These are phyloP conservation scores for Cutaneotrichosporon mucoides DNA, from an alignment of 1,284 basidiomycete species.

Conservation along the genomic window DNA sequence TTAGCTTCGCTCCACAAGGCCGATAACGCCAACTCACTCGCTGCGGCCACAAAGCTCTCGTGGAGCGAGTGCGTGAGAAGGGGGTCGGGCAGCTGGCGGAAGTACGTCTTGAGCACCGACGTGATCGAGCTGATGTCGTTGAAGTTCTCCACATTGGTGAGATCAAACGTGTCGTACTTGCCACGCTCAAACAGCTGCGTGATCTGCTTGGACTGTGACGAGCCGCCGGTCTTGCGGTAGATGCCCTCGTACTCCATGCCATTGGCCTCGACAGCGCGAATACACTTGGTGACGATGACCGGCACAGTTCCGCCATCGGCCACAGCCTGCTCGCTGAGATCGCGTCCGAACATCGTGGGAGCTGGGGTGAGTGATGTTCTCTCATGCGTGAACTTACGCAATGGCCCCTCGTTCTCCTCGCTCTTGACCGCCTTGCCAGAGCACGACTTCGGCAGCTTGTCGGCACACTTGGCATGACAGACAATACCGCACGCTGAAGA, in stretches of 20 bases:
- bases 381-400: constrained; percentile 22
- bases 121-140: constrained; percentile 97
- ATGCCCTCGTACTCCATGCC: constrained; percentile 69
- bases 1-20: constrained; percentile 4
- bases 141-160: constrained; percentile 76
- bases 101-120: constrained; percentile 94
- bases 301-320: constrained; percentile 73
- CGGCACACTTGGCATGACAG: constrained; percentile 52
- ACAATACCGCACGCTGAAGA: constrained; percentile 50
- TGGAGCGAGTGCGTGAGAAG: constrained; percentile 87
- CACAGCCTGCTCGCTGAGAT: constrained; percentile 74
- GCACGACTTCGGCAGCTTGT: constrained; percentile 47
- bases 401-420: constrained; percentile 36
- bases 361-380: constrained; percentile 27
- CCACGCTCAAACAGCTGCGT: constrained; percentile 92
- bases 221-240: constrained; percentile 94
- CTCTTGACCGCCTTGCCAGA: constrained; percentile 24
- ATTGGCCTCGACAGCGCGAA: constrained; percentile 78
- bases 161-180: constrained; percentile 80
- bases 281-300: constrained; percentile 90
- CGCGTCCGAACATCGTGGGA: constrained; percentile 86
- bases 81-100: constrained; percentile 84
- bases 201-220: constrained; percentile 85
- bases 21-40: constrained; percentile 49
- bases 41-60: constrained; percentile 77